Percentiles rank a stretch among this genome's conserved stretches.
Evolutionary conservation across 768 basidiomycete species (phyloP).

Genomic region (Mycena vitilis): DNA sequence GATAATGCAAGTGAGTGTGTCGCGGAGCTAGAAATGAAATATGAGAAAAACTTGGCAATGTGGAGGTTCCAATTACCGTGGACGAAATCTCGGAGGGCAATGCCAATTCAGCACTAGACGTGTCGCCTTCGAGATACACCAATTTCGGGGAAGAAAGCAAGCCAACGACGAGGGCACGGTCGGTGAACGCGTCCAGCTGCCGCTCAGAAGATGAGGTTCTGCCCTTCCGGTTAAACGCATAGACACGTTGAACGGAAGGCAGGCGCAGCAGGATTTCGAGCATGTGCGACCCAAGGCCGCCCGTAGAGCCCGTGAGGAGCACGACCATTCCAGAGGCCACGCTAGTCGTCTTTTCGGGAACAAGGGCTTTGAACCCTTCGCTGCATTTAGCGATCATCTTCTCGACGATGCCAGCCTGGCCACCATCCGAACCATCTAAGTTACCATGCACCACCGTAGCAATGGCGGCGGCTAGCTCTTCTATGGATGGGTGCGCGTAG

Average conservation of each 20-base stretch:
- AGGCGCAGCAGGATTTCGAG: constrained; percentile 44
- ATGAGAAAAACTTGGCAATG: neutral
- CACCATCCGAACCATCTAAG: neutral
- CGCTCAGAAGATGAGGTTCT: constrained; percentile 35
- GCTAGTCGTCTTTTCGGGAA: neutral
- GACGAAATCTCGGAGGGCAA: constrained; percentile 40
- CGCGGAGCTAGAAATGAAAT: constrained; percentile 39
- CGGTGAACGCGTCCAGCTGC: constrained; percentile 46
- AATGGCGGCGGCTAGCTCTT: constrained; percentile 25
- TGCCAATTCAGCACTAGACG: constrained; percentile 44
- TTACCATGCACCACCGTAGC: neutral
- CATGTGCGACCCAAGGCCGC: constrained; percentile 52
- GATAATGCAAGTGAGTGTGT: constrained; percentile 50
- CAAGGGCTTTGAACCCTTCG: constrained; percentile 2
- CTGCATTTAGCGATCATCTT: constrained; percentile 28
- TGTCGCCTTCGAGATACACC: constrained; percentile 51
- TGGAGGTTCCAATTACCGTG: constrained; percentile 42
- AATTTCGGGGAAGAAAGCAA: constrained; percentile 47
- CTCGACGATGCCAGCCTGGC: constrained; percentile 11
- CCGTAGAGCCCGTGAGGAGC: constrained; percentile 57
- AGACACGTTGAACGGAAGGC: constrained; percentile 41
- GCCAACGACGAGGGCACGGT: constrained; percentile 45
- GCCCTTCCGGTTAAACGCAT: constrained; percentile 45
- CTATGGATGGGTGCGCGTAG: constrained; percentile 35
- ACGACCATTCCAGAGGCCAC: constrained; percentile 37